Evolutionary conservation across 2,329 filamentous ascomycete species (phyloP).

Genomic region (Xylaria sp.): DNA sequence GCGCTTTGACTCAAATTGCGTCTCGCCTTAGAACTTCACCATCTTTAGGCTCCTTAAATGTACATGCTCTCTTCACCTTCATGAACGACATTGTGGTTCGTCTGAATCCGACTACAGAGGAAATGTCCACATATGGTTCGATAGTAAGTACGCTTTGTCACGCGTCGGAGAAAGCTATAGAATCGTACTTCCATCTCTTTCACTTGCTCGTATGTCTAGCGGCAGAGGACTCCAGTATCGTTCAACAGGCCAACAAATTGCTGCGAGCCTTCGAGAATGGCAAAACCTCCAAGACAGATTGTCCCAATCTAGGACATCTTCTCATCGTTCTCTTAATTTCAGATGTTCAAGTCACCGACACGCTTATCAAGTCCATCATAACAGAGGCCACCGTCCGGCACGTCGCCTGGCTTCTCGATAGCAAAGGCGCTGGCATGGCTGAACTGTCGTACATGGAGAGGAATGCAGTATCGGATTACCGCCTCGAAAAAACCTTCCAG

Average conservation of each 20-base stretch:
- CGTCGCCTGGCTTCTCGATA: constrained; percentile 63
- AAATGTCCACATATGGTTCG: constrained; percentile 41
- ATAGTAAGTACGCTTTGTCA: constrained; percentile 56
- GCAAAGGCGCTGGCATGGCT: constrained; percentile 50
- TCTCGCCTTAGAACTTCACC: constrained; percentile 37
- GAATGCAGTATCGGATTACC: constrained; percentile 56
- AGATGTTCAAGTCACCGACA: constrained; percentile 54
- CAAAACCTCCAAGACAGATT: constrained; percentile 54
- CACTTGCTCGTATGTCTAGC: constrained; percentile 62
- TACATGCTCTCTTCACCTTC: constrained; percentile 57
- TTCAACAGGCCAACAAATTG: constrained; percentile 54
- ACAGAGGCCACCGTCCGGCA: constrained; percentile 62
- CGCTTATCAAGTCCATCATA: constrained; percentile 56
- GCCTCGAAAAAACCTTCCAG: constrained; percentile 59
- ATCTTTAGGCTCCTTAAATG: constrained; percentile 37
- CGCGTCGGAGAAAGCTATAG: constrained; percentile 64
- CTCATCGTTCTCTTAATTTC: constrained; percentile 60
- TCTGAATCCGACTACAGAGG: constrained; percentile 56
- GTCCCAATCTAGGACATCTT: constrained; percentile 61
- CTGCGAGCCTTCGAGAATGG: constrained; percentile 55
- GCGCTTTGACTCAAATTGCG: constrained; percentile 47
- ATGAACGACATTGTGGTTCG: constrained; percentile 64
- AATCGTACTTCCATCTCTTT: constrained; percentile 64
- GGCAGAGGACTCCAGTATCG: constrained; percentile 51
- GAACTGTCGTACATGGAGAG: constrained; percentile 61